Conservation (phyloP, 2,329 filamentous ascomycete species). For the Paraphaeosphaeria minitans region DNA sequence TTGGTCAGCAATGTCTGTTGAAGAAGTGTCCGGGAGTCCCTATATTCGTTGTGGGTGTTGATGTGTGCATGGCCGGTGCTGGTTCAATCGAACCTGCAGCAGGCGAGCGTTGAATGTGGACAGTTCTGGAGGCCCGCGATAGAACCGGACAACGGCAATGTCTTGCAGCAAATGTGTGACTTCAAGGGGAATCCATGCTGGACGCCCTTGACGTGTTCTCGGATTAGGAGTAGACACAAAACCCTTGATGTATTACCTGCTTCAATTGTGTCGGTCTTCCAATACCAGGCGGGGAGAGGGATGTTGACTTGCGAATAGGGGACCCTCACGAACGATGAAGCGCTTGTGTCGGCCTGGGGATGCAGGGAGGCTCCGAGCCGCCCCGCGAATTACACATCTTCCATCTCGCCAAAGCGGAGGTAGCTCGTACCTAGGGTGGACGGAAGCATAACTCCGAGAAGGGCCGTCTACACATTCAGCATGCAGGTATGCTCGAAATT, state of each 20-base stretch:
- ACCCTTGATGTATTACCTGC: not conserved
- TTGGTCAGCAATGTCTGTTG: no score
- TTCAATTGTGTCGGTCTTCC: not conserved
- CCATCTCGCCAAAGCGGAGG: not conserved
- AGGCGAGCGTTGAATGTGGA: not conserved
- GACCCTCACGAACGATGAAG: not conserved
- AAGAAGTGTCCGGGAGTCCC: no score
- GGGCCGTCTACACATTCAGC: not conserved
- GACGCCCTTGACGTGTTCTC: not conserved
- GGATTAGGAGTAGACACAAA: not conserved
- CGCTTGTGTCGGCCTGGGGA: not conserved
- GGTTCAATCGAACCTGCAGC: not conserved
- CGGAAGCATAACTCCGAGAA: not conserved
- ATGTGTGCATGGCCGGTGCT: not conserved
- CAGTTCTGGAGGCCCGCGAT: not conserved
- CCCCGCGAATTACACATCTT: not conserved
- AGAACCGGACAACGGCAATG: not conserved
- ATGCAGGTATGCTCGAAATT: slow-evolving; percentile 4
- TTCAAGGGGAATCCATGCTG: not conserved
- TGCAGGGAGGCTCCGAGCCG: not conserved
- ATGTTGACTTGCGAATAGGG: not conserved
- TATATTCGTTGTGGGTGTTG: no score
- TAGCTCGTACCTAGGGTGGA: not conserved
- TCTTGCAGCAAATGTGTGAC: not conserved
- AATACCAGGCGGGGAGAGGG: not conserved